Conservation (phyloP, 306 rosid genomes). For the Medicago truncatula region MtrunA17r5.0-ANR NC_053049.1:45275001-45275500, state of each 20-base stretch:
- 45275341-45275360: slow-evolving; percentile 14
- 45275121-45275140: not conserved
- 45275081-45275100: not conserved
- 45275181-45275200: slow-evolving; percentile 38
- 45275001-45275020: not conserved
- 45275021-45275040: not conserved
- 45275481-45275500: slow-evolving; percentile 77
- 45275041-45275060: not conserved
- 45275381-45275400: not conserved
- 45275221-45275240: slow-evolving; percentile 36
- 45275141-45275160: not conserved
- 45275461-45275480: slow-evolving; percentile 81
- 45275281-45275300: slow-evolving; percentile 33
- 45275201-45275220: slow-evolving; percentile 37
- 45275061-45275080: not conserved
- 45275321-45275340: slow-evolving; percentile 20
- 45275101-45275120: not conserved
- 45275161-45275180: not conserved
- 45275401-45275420: not conserved
- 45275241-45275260: slow-evolving; percentile 34
- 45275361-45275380: slow-evolving; percentile 6
- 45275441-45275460: slow-evolving; percentile 89
- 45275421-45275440: slow-evolving; percentile 35
- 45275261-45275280: slow-evolving; percentile 35
- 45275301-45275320: slow-evolving; percentile 36